Percentiles rank a stretch among this genome's conserved stretches.
These are phyloP conservation scores for Dianthus caryophyllus DNA, from an alignment of 148 eudicot species.

Conservation along the genomic window DNA sequence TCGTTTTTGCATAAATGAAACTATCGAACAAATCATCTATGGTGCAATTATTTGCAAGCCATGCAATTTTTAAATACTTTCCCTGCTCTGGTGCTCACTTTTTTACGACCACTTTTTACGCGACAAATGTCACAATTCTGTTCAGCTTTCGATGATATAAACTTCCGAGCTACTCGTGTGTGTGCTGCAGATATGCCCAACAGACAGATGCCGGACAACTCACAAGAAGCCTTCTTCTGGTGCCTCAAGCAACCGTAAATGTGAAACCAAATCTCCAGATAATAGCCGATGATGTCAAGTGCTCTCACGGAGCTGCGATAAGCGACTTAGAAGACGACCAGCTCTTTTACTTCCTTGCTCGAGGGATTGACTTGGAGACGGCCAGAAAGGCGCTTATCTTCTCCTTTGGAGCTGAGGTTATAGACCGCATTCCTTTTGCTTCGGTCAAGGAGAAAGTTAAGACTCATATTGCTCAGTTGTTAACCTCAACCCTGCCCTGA, in stretches of 20 bases:
- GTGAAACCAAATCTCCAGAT: constrained; percentile 87
- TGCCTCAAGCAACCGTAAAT: constrained; percentile 84
- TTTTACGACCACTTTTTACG: too few species aligned
- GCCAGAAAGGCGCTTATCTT: constrained; percentile 82
- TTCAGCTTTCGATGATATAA: neutral
- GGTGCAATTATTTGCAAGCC: too few species aligned
- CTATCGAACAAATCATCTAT: too few species aligned
- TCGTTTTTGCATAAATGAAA: too few species aligned
- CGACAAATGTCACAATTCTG: neutral
- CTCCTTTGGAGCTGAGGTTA: constrained; percentile 82
- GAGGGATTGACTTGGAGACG: constrained; percentile 64
- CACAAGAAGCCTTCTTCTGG: constrained; percentile 83
- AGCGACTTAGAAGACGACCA: constrained; percentile 86
- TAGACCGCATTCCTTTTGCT: constrained; percentile 49
- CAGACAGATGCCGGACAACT: constrained; percentile 94
- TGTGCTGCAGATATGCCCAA: constrained; percentile 62
- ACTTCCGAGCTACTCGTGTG: neutral
- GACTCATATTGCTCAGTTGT: constrained; percentile 41
- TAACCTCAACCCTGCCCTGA: constrained; percentile 36
- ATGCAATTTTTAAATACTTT: too few species aligned
- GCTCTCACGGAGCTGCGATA: constrained; percentile 92
- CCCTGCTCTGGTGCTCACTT: too few species aligned
- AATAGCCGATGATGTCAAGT: constrained; percentile 89
- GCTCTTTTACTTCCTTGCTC: constrained; percentile 81
- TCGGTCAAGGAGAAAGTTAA: constrained; percentile 55